Percentiles rank a stretch among this genome's conserved stretches.
Evolutionary conservation across 2,329 filamentous ascomycete species (phyloP).

Genomic region (Elsinoe ampelina): DNA sequence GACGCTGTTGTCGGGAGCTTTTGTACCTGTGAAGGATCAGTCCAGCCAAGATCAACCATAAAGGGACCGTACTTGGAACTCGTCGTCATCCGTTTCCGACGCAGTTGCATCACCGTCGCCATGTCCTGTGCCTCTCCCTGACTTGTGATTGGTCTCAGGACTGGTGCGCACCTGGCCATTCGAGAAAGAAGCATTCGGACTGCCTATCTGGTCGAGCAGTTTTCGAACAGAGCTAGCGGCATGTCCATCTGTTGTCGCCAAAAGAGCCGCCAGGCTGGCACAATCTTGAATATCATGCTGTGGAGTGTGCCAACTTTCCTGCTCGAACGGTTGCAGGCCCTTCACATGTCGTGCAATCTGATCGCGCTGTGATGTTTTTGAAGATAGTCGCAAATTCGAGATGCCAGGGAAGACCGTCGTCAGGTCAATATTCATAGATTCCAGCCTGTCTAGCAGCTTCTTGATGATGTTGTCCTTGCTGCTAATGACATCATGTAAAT

Average conservation of each 20-base stretch:
- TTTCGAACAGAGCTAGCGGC: neutral
- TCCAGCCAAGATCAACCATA: too few relatives aligned
- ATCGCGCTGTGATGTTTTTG: slow-evolving; percentile 38
- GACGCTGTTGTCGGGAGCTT: neutral
- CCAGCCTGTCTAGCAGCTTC: slow-evolving; percentile 50
- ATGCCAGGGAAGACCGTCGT: slow-evolving; percentile 48
- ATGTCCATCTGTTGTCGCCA: neutral
- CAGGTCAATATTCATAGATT: slow-evolving; percentile 46
- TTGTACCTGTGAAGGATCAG: neutral
- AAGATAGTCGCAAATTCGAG: slow-evolving; percentile 36
- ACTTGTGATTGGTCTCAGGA: neutral
- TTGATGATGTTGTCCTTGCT: slow-evolving; percentile 52
- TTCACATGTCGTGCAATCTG: slow-evolving; percentile 46
- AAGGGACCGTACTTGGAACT: slow-evolving; percentile 20
- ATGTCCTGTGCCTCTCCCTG: neutral
- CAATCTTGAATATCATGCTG: neutral
- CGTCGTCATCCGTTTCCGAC: slow-evolving; percentile 30
- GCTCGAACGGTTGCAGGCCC: slow-evolving; percentile 46
- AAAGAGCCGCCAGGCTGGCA: neutral
- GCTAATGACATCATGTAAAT: slow-evolving; percentile 41
- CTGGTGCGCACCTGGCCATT: neutral
- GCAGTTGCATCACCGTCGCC: neutral
- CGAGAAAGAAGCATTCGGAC: neutral
- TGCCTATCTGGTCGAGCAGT: neutral
- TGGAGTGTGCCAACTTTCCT: slow-evolving; percentile 31